Base-by-base conservation (phyloP, 306 rosid genomes). In the Cucumis cinereus region DNA sequence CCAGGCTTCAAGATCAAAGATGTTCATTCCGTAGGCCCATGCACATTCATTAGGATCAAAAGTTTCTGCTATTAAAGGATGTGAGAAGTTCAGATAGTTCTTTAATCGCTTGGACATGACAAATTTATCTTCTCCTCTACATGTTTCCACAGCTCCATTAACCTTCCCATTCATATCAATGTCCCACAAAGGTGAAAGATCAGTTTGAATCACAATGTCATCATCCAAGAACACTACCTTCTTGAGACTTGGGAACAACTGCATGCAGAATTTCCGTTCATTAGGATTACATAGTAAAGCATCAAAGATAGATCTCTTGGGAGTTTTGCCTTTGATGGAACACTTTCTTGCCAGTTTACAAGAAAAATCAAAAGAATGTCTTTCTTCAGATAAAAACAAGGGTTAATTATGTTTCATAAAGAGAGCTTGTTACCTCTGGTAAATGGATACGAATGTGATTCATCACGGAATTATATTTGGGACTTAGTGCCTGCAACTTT, bases 11-110 rank as follows among this genome's bases (percentile, higher is more conserved):
- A 95, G 87, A 83, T 95, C 98, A 75, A 95, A 95, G 74, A 95
- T 88, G 85, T 95, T 95, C 99, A 95, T 95, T 78, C 99, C 99
- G 77, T 95, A 95, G 49, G 99, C 99, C 99, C 98, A 95, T 14
- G 99, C 99, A 76, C 99, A 95, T 79, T 93, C 89, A 22, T 85
- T 64, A 64, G 99, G 96, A 49, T 87, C 56, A 66, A 95, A 95
- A 56, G 79, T 86, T 55, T 76, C 26, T 3, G 87, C 82, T 81
- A 95, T 87, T 82, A 88, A 76, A 72, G 97, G 99, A 83, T 95
- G 99, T 58, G 99, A 90, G 88, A 95, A 95, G 93, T 95, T 95
- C 87, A 95, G 82, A 78, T 95, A 95, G 89, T 86, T 95, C 88
- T 88, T 95, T 40, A 89, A 81, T 84, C 84, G 81, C 89, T 95